Conservation (phyloP, 208 protist species). For the Vickermania ingenoplastis region DNA sequence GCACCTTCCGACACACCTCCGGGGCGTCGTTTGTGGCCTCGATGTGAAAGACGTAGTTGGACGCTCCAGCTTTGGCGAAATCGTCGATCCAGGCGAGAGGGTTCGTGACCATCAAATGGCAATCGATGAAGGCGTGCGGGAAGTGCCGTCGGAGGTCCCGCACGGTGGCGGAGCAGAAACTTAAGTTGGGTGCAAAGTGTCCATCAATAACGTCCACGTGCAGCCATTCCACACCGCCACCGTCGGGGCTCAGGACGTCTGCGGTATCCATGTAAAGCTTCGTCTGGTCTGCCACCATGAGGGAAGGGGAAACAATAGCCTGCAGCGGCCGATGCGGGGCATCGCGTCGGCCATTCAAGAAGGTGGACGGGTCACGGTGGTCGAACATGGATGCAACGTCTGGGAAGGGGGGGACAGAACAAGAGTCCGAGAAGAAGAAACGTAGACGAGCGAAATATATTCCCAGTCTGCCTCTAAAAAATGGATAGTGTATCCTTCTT, state of each 20-base stretch:
- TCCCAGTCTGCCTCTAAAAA: no score
- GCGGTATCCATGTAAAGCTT: constrained; percentile 9
- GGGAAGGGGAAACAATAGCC: constrained; percentile 18
- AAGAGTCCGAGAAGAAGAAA: no score
- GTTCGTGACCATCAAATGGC: constrained; percentile 85
- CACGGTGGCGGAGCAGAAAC: constrained; percentile 74
- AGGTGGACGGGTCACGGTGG: constrained; percentile 20
- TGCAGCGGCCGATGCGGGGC: constrained; percentile 4
- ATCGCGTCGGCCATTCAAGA: constrained; percentile 9
- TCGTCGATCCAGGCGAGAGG: constrained; percentile 47
- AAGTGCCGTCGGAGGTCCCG: constrained; percentile 56
- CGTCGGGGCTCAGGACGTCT: constrained; percentile 6
- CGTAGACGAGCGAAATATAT: no score
- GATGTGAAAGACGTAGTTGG: constrained; percentile 75
- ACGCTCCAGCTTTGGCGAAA: constrained; percentile 40
- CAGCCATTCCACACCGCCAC: constrained; percentile 65
- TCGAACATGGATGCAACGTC: constrained; percentile 8
- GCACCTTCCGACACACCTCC: constrained; percentile 25
- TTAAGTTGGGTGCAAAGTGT: constrained; percentile 90
- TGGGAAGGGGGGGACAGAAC: no score
- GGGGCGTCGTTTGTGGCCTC: constrained; percentile 33
- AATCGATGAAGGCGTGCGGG: constrained; percentile 62
- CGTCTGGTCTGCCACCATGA: constrained; percentile 22
- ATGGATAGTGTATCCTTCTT: no score
- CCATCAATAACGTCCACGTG: constrained; percentile 90